Conservation (phyloP, 768 basidiomycete species). For the Inosperma sp. region DNA sequence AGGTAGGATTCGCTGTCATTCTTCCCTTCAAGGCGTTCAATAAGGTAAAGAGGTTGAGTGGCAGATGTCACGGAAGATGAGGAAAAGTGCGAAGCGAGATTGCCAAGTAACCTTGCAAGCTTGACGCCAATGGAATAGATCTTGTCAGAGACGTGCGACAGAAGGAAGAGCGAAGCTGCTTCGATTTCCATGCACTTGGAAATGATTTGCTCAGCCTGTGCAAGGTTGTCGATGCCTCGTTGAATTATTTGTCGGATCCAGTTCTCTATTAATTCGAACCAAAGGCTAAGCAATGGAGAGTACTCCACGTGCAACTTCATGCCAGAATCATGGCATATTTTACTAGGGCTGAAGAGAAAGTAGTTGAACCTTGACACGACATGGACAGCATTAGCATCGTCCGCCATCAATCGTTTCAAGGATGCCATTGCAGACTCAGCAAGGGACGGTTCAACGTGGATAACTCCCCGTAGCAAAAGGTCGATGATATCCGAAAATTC, state of each 20-base stretch:
- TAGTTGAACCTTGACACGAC: constrained; percentile 63
- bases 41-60: constrained; percentile 34
- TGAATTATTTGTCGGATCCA: constrained; percentile 55
- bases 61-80: constrained; percentile 27
- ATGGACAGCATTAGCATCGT: constrained; percentile 47
- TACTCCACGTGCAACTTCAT: constrained; percentile 64
- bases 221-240: constrained; percentile 36
- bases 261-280: constrained; percentile 65
- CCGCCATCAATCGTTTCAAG: constrained; percentile 67
- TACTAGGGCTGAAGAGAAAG: constrained; percentile 69
- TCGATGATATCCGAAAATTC: constrained; percentile 61
- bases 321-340: constrained; percentile 58
- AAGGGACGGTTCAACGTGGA: constrained; percentile 77
- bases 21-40: constrained; percentile 52
- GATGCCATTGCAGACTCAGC: constrained; percentile 64
- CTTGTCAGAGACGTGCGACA: constrained; percentile 49
- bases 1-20: constrained; percentile 44
- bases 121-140: constrained; percentile 61
- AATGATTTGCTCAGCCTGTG: constrained; percentile 41
- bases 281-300: constrained; percentile 60
- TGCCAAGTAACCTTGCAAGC: constrained; percentile 54
- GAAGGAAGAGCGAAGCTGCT: constrained; percentile 68
- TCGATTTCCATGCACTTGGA: constrained; percentile 59
- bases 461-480: constrained; percentile 74
- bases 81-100: constrained; percentile 43